Evolutionary conservation across 192 early-diverging fungal species (phyloP).

Genomic region (Phlyctochytrium bullatum): DNA sequence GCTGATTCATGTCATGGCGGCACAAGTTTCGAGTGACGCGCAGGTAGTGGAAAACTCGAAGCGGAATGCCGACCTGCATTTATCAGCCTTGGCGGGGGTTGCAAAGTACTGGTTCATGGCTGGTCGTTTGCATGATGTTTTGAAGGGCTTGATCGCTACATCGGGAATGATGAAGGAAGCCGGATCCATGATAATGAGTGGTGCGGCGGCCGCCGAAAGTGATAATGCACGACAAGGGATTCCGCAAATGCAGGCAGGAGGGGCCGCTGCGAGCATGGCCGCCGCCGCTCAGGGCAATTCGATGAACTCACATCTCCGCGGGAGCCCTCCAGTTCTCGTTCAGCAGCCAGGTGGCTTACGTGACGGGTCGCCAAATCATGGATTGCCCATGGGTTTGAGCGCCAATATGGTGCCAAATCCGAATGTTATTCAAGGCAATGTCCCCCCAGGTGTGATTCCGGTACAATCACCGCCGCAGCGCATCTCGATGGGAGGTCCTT

Average conservation of each 20-base stretch:
- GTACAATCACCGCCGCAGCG: background rate
- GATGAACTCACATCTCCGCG: background rate
- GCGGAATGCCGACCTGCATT: slow-evolving; percentile 19
- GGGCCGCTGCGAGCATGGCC: background rate
- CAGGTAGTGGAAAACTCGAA: slow-evolving; percentile 3
- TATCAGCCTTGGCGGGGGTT: slow-evolving; percentile 17
- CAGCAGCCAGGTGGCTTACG: background rate
- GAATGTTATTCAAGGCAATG: background rate
- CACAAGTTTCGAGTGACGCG: slow-evolving; percentile 19
- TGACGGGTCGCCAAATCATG: background rate
- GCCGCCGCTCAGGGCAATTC: background rate
- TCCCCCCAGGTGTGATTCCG: background rate
- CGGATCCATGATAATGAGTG: background rate
- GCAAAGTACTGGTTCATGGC: slow-evolving; percentile 31
- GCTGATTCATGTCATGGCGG: slow-evolving; percentile 31
- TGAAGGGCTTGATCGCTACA: slow-evolving; percentile 11
- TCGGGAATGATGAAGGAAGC: background rate
- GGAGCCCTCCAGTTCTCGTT: background rate
- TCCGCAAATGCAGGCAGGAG: background rate
- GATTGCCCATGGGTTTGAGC: background rate
- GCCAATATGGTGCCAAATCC: too few species aligned
- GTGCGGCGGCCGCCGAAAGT: background rate
- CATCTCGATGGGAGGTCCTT: background rate
- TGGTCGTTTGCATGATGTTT: slow-evolving; percentile 20
- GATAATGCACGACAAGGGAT: too few species aligned